Evolutionary conservation across 495 filamentous ascomycete species (phyloP), one percentile per base, ranked within the genome.

Genomic region (Melanomma pulvis-pyrius): DNA sequence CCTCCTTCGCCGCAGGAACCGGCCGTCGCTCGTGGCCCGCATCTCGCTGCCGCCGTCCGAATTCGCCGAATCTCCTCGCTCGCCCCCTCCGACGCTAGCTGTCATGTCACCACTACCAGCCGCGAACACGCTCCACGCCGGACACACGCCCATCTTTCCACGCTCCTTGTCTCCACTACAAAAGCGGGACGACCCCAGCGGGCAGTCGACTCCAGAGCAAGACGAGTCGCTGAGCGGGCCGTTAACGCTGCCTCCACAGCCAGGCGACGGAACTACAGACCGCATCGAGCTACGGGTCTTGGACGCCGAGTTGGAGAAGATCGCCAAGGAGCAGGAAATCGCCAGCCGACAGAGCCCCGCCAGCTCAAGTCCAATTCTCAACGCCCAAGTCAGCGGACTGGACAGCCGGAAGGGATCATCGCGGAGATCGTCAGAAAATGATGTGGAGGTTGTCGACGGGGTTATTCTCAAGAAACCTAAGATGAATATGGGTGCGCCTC

Each of bases 261-360:
- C 63, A 0, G 59, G 63, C 21, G 63, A 63, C 50, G 68, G 63
- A 3, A 9, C 51, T 6, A 49, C 58, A 4, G 69, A 72, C 59
- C 63, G 32, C 26, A 68, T 69, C 19, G 48, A 59, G 24, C 41
- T 71, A 21, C 52, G 29, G 9, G 64, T 50, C 4, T 44, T 71
- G 58, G 54, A 59, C 26, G 32, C 57, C 0, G 72, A 77, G 9
- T 61, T 81, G 15, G 71, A 78, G 54, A 72, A 65, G 28, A 68
- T 81, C 6, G 75, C 77, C 1, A 61, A 61, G 5, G 66, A 66
- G n/a, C 77, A 82, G 49, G 77, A 48, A 13, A 47, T 29, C 5
- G 25, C 19, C 41, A n/a, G 26, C 17, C 25, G 17, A 2, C 28
- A 7, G 28, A 17, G 28, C 22, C 7, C 5, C 12, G 46, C 17